Conservation (phyloP, 202 grass and related monocot species). For the Hordeum pubiflorum region DNA sequence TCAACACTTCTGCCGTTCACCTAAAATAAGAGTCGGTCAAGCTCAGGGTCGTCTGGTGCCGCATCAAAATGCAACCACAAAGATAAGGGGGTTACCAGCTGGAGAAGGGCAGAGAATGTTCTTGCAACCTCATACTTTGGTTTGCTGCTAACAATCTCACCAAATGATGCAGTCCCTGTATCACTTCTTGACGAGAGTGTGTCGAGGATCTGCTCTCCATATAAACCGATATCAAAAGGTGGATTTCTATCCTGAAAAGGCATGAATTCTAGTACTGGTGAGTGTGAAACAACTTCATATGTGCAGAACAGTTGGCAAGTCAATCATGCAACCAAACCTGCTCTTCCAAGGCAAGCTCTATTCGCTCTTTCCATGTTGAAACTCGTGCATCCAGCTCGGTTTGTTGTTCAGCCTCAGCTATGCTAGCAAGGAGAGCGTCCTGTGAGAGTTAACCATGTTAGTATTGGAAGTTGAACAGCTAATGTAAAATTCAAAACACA, state of each 20-base stretch:
- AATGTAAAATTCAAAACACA: not conserved
- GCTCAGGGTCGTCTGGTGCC: not conserved
- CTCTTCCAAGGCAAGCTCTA: constrained; percentile 79
- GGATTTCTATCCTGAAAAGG: constrained; percentile 63
- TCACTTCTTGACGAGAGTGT: constrained; percentile 46
- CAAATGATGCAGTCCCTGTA: constrained; percentile 50
- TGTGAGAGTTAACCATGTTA: constrained; percentile 30
- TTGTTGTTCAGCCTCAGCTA: constrained; percentile 75
- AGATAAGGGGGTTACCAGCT: constrained; percentile 47
- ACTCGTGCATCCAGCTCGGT: constrained; percentile 85
- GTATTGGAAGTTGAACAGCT: constrained; percentile 3
- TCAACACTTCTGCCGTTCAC: constrained; percentile 81
- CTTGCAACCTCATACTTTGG: constrained; percentile 79
- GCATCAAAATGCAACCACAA: not conserved
- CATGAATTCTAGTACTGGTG: not conserved
- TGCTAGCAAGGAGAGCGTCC: constrained; percentile 76
- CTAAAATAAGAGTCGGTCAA: constrained; percentile 30
- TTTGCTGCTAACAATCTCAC: constrained; percentile 51
- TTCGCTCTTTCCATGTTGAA: constrained; percentile 91
- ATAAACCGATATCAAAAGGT: constrained; percentile 90
- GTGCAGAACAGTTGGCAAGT: not conserved
- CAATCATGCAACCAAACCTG: constrained; percentile 44
- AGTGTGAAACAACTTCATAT: constrained; percentile 4
- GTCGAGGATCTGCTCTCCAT: constrained; percentile 73
- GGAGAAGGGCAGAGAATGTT: constrained; percentile 96